Evolutionary conservation across 139 green algal species (phyloP), one percentile per base, ranked within the genome.

Genomic region (Desmodesmus armatus): DNA sequence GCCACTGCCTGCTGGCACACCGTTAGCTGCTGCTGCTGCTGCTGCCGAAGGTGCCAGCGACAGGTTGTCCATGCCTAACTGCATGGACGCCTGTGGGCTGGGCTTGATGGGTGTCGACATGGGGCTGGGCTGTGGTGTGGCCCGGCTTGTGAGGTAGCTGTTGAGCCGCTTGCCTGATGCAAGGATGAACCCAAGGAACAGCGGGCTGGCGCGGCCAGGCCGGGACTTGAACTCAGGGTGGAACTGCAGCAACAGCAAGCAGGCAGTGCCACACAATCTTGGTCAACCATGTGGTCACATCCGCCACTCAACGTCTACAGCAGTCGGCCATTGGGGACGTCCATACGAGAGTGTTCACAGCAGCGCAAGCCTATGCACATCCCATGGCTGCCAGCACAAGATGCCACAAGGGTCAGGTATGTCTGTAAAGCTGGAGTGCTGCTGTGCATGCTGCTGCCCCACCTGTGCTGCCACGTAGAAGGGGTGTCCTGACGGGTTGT

Each of bases 111-210:
- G 78, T 44, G 78, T 84, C 4, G 39, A 66, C 47, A 72, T 71
- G 19, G 78, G 78, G 62, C 78, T 84, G 55, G 78, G 78, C 62
- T 76, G 60, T 5, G 78, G 78, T 33, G 78, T 84, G 9, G 78
- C n/a, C 41, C 78, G 40, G 62, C 78, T 84, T n/a, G 62, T 74
- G 1, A 84, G 62, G 39, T 84, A 84, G 78, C 60, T 76, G 62
- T 84, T 84, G 3, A 84, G 62, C 25, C 75, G 75, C 75, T 70
- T 82, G 75, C 75, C 75, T 17, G 95, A 70, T 0, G 96, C 94
- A 31, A 98, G 90, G 69, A 98, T 93, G 80, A 98, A 95, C 63
- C 95, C 96, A 67, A 98, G 91, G 92, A 98, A 98, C 25, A 98
- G 90, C 19, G 96, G 92, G 0, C 91, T 95, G 39, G 96, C 92